These are phyloP conservation scores for Fragilaria radians DNA, from an alignment of 108 stramenopile species.

Conservation along the genomic window DNA sequence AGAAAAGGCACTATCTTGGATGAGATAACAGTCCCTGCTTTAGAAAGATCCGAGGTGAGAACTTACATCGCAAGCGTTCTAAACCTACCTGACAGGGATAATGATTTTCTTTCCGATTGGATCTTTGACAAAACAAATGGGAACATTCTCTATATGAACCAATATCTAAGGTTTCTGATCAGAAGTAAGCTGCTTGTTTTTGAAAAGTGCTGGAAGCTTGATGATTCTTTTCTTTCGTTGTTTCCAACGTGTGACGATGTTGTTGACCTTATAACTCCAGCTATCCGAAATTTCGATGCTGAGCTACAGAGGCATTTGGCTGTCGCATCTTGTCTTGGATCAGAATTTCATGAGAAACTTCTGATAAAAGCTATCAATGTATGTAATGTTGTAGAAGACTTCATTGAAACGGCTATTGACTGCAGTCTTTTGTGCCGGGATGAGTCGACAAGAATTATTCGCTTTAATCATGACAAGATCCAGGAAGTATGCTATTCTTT, in stretches of 20 bases:
- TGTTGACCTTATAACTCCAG: constrained; percentile 35
- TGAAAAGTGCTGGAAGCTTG: not conserved
- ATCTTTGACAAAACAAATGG: constrained; percentile 12
- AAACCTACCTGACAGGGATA: not conserved
- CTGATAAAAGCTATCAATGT: no score
- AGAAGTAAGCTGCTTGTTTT: not conserved
- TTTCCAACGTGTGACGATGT: constrained; percentile 8
- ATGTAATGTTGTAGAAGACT: constrained; percentile 15
- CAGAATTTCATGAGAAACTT: constrained; percentile 25
- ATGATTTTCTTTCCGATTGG: constrained; percentile 15
- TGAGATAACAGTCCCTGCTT: constrained; percentile 6
- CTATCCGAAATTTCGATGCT: constrained; percentile 22
- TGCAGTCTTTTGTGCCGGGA: constrained; percentile 17
- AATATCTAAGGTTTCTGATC: constrained; percentile 9
- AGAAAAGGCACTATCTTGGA: not conserved
- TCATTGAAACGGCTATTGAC: constrained; percentile 21
- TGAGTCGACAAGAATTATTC: constrained; percentile 1
- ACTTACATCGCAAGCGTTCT: constrained; percentile 19
- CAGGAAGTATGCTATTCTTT: constrained; percentile 28
- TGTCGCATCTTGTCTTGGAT: constrained; percentile 45
- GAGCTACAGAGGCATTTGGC: constrained; percentile 34
- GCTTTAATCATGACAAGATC: constrained; percentile 31
- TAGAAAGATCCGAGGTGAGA: constrained; percentile 8
- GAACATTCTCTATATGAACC: constrained; percentile 5
- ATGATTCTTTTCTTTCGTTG: constrained; percentile 15